Conservation (phyloP, 331 rosid species). For the Erythrophleum ivorense region DNA sequence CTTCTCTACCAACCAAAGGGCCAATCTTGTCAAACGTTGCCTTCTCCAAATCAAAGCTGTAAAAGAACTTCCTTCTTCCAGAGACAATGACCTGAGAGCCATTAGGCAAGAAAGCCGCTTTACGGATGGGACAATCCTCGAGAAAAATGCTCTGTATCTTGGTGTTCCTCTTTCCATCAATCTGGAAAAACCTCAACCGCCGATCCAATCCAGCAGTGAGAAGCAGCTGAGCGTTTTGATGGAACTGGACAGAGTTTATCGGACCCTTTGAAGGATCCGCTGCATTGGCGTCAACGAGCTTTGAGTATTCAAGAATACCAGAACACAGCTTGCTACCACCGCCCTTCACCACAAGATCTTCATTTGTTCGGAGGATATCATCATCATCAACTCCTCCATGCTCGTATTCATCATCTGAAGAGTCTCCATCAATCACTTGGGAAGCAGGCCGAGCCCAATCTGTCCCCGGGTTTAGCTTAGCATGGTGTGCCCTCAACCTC, state of each 20-base stretch:
- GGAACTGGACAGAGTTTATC: too few species aligned
- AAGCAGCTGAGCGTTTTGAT: not conserved
- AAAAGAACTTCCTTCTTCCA: slow-evolving; percentile 65
- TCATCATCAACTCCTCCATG: slow-evolving; percentile 71
- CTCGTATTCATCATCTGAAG: slow-evolving; percentile 58
- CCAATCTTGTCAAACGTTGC: too few species aligned
- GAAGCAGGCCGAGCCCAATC: slow-evolving; percentile 75
- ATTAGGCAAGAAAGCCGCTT: slow-evolving; percentile 3
- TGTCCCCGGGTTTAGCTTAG: slow-evolving; percentile 76
- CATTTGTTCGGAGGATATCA: slow-evolving; percentile 74
- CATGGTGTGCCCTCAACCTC: slow-evolving; percentile 89
- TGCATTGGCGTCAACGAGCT: too few species aligned
- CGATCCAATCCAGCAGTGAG: not conserved
- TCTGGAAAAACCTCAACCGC: not conserved
- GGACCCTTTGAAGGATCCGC: too few species aligned
- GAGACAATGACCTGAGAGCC: slow-evolving; percentile 60
- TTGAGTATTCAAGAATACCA: slow-evolving; percentile 67
- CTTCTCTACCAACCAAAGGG: too few species aligned
- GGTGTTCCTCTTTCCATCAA: not conserved
- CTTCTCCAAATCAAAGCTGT: too few species aligned
- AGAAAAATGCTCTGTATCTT: slow-evolving; percentile 8
- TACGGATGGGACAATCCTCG: not conserved
- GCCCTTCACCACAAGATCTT: slow-evolving; percentile 70
- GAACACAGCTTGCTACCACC: slow-evolving; percentile 62
- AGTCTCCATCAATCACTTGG: slow-evolving; percentile 37